Base-by-base conservation (phyloP, 129 eudicot genomes). In the Heracleum sosnowskyi region DNA sequence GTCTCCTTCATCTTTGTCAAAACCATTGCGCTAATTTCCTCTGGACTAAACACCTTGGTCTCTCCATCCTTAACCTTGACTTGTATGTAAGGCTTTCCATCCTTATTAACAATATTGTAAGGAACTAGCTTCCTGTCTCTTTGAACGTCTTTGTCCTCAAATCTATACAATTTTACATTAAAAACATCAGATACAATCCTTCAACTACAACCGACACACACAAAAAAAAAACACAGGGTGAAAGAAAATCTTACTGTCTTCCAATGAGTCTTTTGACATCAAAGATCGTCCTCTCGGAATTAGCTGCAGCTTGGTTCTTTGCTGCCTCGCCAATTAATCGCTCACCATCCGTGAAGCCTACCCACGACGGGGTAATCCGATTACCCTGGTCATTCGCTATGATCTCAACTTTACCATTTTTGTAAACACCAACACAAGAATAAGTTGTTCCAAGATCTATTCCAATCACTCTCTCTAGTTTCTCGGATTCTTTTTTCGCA, bases 1-100 rank as follows among this genome's bases (percentile, higher is more conserved):
- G 71, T 64, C 20, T 64, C 71, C 71, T 64, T 64, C 71, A 64
- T 64, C 71, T 64, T 64, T 64, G 71, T 64, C 71, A 64, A 18
- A 31, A 64, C 71, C 71, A 64, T 64, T 4, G 71, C 71, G 71
- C 71, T 64, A 13, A 64, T 64, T 64, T 64, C 71, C 71, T 64
- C 71, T 0, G 71, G 71, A 64, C 71, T 64, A 11, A 64, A 64
- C 71, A 64, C 71, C 71, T 31, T 64, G 39, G 22, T 64, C 39
- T 64, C 71, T 31, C 71, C 71, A 64, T 64, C 71, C 71, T 64
- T 64, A 31, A 64, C 39, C 71, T 31, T 64, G 9, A 64, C 71
- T 5, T 64, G 37, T 11, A 64, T 64, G 11, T 64, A 64, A 29
- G 71, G 71, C 71, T 64, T 64, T 12, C 71, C 71, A 64, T 29